Base-by-base conservation (phyloP, 768 basidiomycete species). In the Lactifluus pinguis region DNA sequence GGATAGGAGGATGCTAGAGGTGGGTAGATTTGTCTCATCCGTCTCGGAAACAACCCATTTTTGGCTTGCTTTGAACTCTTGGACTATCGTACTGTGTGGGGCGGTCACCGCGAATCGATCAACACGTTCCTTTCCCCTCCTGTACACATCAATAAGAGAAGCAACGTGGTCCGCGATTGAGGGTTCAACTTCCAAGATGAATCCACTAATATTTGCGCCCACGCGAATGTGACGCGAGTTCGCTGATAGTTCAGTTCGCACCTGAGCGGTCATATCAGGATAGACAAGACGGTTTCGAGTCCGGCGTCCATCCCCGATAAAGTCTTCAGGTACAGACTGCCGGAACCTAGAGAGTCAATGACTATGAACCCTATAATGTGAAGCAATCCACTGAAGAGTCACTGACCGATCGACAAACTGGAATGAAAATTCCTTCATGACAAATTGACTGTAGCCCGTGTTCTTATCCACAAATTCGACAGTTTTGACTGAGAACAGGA, bases 101-200 rank as follows among this genome's bases (percentile, higher is more conserved):
- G 78, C 72, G 54, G 72, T 81, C n/a, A 77, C 76, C 1, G 87
- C 76, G 14, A 93, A 72, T 29, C 79, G 79, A 44, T 84, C 84
- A 48, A 95, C 81, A 5, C 89, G 80, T 63, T 87, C 85, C 72
- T 86, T 86, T 25, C 93, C 92, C 69, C 82, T 82, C 57, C 80
- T 83, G 72, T 93, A 94, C 32, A 95, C 91, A 60, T 92, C 89
- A 47, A 91, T 78, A 29, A 94, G 74, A n/a, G 89, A 84, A 69
- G 87, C 90, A 7, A 92, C 76, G 67, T 83, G 90, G 62, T 83
- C 82, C 4, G 90, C 82, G 57, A 95, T 87, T 29, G 80, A 80
- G 0, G 91, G 84, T 69, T 94, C 92, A 25, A 95, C 74, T 67
- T 94, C 89, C 59, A 95, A 76, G 51, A 89, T 78, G 69, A 95